Evolutionary conservation across 2,329 filamentous ascomycete genomes (phyloP).

Genomic region (Domatiomyces catenatus): DNA sequence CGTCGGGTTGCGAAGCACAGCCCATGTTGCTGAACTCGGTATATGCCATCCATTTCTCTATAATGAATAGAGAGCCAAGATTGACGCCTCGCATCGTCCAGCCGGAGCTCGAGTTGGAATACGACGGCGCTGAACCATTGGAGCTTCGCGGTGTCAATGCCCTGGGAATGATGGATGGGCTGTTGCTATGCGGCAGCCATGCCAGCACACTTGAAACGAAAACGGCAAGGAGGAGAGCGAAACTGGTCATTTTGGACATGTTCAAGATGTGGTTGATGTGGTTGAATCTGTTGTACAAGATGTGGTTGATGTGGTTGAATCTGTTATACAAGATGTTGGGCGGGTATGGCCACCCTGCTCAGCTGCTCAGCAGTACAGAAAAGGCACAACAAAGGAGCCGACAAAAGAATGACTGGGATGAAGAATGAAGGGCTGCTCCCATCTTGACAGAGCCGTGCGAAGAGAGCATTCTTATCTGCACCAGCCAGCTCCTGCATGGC

Average conservation of each 20-base stretch:
- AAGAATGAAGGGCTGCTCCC: background rate
- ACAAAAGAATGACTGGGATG: background rate
- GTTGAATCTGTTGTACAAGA: too few species aligned
- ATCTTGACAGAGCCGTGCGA: background rate
- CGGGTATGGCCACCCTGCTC: background rate
- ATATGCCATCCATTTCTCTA: slow-evolving; percentile 41
- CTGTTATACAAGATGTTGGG: background rate
- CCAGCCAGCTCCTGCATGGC: background rate
- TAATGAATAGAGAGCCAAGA: slow-evolving; percentile 37
- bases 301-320: too few species aligned
- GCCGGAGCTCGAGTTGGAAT: background rate
- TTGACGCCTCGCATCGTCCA: slow-evolving; percentile 37
- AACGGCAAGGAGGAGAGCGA: background rate
- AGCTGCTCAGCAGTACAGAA: background rate
- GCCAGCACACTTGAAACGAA: background rate
- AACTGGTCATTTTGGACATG: background rate
- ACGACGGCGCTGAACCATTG: background rate
- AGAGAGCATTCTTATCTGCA: background rate
- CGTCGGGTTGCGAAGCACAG: slow-evolving; percentile 24
- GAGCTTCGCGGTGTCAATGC: background rate
- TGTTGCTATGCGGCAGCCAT: background rate
- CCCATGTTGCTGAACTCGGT: slow-evolving; percentile 35
- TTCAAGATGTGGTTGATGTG: background rate
- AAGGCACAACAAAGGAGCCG: background rate
- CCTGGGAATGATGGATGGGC: background rate